Evolutionary conservation across 2,329 filamentous ascomycete species (phyloP).

Genomic region (Penicillium palitans): DNA sequence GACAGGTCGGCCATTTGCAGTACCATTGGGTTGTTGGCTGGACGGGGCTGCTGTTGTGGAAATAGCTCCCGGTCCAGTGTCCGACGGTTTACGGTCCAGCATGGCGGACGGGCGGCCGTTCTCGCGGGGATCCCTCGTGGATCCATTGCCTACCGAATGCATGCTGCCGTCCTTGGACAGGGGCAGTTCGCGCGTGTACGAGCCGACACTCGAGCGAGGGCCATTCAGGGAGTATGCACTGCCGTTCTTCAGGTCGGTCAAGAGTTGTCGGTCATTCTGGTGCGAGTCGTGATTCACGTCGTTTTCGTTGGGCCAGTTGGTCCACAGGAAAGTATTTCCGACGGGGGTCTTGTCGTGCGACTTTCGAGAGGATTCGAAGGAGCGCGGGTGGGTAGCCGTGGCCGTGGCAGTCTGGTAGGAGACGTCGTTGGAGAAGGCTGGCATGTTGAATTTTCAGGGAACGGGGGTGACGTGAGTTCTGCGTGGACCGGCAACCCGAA

Average conservation of each 20-base stretch:
- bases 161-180: constrained; percentile 48
- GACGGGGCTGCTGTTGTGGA: constrained; percentile 27
- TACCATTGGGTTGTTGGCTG: constrained; percentile 33
- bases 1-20: constrained; percentile 23
- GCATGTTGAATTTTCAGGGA: constrained; percentile 34
- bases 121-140: constrained; percentile 36
- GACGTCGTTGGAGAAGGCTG: constrained; percentile 41
- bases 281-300: constrained; percentile 43
- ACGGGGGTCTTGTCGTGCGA: constrained; percentile 47
- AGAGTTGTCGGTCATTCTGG: constrained; percentile 41
- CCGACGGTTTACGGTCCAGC: constrained; percentile 33
- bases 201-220: constrained; percentile 51
- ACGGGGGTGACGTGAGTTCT: constrained; percentile 33
- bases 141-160: constrained; percentile 49
- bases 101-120: constrained; percentile 30
- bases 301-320: constrained; percentile 44
- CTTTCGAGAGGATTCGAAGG: constrained; percentile 46
- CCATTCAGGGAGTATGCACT: constrained; percentile 63
- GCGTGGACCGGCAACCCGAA: constrained; percentile 31
- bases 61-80: constrained; percentile 30
- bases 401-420: constrained; percentile 37
- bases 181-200: constrained; percentile 44
- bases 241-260: constrained; percentile 48
- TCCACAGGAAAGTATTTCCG: constrained; percentile 50
- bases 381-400: constrained; percentile 37